Base-by-base conservation (phyloP, 1,139 yeast genomes). In the Taphrina sp. region DNA sequence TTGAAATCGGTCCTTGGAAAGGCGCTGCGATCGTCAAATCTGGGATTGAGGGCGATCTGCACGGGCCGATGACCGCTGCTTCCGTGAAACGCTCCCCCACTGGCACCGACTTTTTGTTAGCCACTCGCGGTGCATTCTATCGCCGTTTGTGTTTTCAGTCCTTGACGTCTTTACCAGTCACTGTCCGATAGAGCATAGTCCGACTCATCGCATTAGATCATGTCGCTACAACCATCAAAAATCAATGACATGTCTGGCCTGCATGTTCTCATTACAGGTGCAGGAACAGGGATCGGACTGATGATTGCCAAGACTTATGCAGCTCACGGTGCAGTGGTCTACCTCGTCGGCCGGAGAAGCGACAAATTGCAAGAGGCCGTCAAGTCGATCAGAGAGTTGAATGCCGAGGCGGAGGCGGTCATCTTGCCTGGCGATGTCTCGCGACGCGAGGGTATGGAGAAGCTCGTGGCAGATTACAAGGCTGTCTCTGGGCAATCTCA, bases 261-360 rank as follows among this genome's bases (percentile, higher is more conserved):
- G 31, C 56, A 57, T 22, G 58, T 38, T 45, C 61, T 60, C 47
- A 52, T 61, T 35, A 61, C 64, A 10, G 64, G 64, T 37, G 64
- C 64, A n/a, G 64, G 63, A 8, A 60, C 64, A 10, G 64, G 64
- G 17, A 56, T 61, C 37, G 64, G 64, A 10, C 59, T 60, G 17
- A 60, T 59, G 62, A 61, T 61, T 58, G 60, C 64, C 12, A 56
- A 58, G 10, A 61, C 62, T 4, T 56, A 60, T 29, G 63, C 52
- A 35, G 47, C 60, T 35, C 60, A 61, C 38, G 64, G 64, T n/a
- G 64, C 64, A 19, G 58, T 47, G n/a, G 64, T 61, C 23, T 61
- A 61, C 52, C 61, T 61, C 37, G 45, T 58, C 22, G 64, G 64
- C 34, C 63, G 64, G 3, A 62, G 64, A 4, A 39, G 52, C n/a